Conservation (phyloP, 2,329 filamentous ascomycete species). For the Septoria petroselini region DNA sequence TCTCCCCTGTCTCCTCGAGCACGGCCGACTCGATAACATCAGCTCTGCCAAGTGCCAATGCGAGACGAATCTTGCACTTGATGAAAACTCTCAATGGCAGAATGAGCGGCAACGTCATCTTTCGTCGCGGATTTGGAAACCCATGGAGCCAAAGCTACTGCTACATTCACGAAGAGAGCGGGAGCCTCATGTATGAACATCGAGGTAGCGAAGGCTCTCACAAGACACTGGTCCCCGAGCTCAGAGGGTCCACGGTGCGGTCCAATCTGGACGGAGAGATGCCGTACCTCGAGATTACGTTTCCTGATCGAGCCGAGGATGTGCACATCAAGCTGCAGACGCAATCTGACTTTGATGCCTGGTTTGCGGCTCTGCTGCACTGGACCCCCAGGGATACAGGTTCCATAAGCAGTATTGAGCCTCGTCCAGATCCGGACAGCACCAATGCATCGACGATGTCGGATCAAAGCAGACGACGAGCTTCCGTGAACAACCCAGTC, state of each 20-base stretch:
- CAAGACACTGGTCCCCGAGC: conserved; percentile 65
- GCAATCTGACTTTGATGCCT: conserved; percentile 68
- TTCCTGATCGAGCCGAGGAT: conserved; percentile 56
- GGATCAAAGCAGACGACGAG: conserved; percentile 22
- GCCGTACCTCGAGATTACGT: conserved; percentile 52
- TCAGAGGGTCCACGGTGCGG: conserved; percentile 69
- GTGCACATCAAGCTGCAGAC: conserved; percentile 64
- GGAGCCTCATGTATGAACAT: conserved; percentile 70
- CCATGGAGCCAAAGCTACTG: conserved; percentile 70
- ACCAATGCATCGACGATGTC: conserved; percentile 22
- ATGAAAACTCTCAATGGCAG: conserved; percentile 76
- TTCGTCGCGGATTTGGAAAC: conserved; percentile 59
- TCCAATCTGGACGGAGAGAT: conserved; percentile 49
- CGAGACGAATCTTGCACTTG: conserved; percentile 63
- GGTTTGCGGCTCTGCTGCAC: conserved; percentile 75
- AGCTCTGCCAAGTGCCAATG: conserved; percentile 53
- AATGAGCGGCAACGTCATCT: conserved; percentile 76
- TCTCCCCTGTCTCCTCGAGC: conserved; percentile 33
- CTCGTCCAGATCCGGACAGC: conserved; percentile 21
- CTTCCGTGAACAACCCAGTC: conserved; percentile 26
- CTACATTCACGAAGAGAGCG: conserved; percentile 73
- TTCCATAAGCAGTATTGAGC: conserved; percentile 24
- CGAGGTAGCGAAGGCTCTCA: conserved; percentile 64
- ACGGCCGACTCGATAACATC: conserved; percentile 33
- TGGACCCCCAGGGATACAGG: conserved; percentile 57